Percentiles rank a stretch among this genome's conserved stretches.
phyloP scores from a whole-genome alignment of 1,284 basidiomycete species.

The Trichosporon asahii region DNA sequence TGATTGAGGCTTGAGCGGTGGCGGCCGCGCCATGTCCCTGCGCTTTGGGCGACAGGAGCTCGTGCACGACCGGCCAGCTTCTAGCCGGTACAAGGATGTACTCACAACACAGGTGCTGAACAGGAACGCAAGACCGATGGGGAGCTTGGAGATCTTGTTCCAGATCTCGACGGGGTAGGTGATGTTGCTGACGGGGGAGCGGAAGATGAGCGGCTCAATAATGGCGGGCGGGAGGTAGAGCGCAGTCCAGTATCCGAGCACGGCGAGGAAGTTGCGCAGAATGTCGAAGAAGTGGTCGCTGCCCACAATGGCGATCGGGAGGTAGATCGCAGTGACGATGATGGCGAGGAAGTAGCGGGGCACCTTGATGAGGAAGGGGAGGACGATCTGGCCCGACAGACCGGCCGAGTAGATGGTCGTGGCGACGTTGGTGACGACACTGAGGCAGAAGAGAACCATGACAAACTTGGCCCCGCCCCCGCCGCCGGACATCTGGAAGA shows the following conservation, averaged over 20 bases:
- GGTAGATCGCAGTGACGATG: constrained; percentile 67
- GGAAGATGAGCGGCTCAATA: constrained; percentile 48
- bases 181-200: constrained; percentile 37
- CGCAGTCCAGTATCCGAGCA: constrained; percentile 51
- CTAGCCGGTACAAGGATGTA: constrained; percentile 3
- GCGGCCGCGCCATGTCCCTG: neutral
- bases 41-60: neutral
- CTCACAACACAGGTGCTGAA: constrained; percentile 36
- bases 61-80: neutral
- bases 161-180: constrained; percentile 45
- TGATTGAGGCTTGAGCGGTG: neutral
- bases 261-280: constrained; percentile 47
- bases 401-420: constrained; percentile 77
- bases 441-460: constrained; percentile 60
- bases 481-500: constrained; percentile 66
- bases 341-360: constrained; percentile 85
- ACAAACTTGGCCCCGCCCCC: constrained; percentile 72
- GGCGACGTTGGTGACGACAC: constrained; percentile 78
- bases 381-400: constrained; percentile 73
- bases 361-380: constrained; percentile 61
- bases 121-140: constrained; percentile 45
- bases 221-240: constrained; percentile 48
- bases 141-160: constrained; percentile 44
- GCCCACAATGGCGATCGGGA: constrained; percentile 51
- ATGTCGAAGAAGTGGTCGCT: constrained; percentile 44